A percentile compares a stretch with the other conserved stretches of the same genome.
These are phyloP conservation scores for Mortierella sp. DNA, from an alignment of 371 early-diverging fungal species.

Conservation along the genomic window DNA sequence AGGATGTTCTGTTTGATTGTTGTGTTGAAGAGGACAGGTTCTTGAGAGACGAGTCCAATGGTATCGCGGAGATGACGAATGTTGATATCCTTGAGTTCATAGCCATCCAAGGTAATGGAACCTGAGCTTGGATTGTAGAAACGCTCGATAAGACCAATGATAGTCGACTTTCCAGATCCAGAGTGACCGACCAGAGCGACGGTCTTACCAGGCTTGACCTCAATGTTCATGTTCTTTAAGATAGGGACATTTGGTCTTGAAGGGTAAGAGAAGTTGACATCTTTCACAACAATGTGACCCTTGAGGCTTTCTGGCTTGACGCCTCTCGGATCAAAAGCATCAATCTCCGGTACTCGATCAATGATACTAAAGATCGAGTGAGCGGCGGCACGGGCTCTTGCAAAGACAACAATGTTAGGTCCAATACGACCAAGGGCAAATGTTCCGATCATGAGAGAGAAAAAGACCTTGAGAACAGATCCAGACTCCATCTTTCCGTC, in stretches of 20 bases:
- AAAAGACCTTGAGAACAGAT: slow-evolving; percentile 71
- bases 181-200: slow-evolving; percentile 85
- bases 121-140: slow-evolving; percentile 86
- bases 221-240: slow-evolving; percentile 67
- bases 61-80: slow-evolving; percentile 78
- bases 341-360: slow-evolving; percentile 77
- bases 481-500: slow-evolving; percentile 56
- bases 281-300: slow-evolving; percentile 76
- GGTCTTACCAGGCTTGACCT: slow-evolving; percentile 77
- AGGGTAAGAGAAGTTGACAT: slow-evolving; percentile 83
- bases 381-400: slow-evolving; percentile 71
- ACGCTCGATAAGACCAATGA: too few relatives aligned
- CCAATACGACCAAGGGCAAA: slow-evolving; percentile 61
- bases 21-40: slow-evolving; percentile 86
- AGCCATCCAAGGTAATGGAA: slow-evolving; percentile 75
- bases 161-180: slow-evolving; percentile 94
- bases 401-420: slow-evolving; percentile 69
- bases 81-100: slow-evolving; percentile 73
- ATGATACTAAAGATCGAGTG: slow-evolving; percentile 77
- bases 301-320: slow-evolving; percentile 55
- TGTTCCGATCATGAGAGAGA: slow-evolving; percentile 71
- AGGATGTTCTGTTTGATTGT: slow-evolving; percentile 84
- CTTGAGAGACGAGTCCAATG: too few relatives aligned
- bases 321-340: slow-evolving; percentile 67
- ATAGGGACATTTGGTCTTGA: slow-evolving; percentile 80